phyloP scores from a whole-genome alignment of 257 asterid species.

The Mentha longifolia region DNA sequence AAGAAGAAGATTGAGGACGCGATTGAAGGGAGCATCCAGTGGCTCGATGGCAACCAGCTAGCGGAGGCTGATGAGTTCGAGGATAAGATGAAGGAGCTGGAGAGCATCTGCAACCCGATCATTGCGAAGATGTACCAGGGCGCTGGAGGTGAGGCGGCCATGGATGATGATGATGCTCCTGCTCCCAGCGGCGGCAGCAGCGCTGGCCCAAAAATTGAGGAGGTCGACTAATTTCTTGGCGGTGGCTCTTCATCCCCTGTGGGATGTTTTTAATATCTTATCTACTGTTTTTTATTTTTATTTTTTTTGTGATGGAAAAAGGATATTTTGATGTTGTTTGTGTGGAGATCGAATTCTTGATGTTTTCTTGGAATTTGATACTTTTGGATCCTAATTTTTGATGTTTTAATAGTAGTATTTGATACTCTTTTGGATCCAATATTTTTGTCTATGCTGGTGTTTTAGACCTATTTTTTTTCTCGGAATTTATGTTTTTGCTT shows the following conservation, averaged over 20 bases:
- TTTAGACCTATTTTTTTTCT: too few relatives aligned
- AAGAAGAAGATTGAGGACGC: conserved; percentile 81
- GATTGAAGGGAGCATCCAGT: conserved; percentile 59
- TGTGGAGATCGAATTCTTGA: too few relatives aligned
- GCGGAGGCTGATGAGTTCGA: conserved; percentile 79
- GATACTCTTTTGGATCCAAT: too few relatives aligned
- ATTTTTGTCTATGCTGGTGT: too few relatives aligned
- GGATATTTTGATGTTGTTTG: not conserved
- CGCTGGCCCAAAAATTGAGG: conserved; percentile 87
- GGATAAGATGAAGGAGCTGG: conserved; percentile 88
- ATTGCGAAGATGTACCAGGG: conserved; percentile 91
- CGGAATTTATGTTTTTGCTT: too few relatives aligned
- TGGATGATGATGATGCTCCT: conserved; percentile 63
- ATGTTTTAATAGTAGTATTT: too few relatives aligned
- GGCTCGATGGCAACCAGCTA: conserved; percentile 79
- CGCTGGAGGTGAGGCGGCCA: conserved; percentile 57
- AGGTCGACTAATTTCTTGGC: conserved; percentile 59
- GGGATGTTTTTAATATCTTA: not conserved
- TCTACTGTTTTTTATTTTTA: not conserved
- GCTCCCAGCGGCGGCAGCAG: conserved; percentile 53
- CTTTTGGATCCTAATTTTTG: too few relatives aligned
- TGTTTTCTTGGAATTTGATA: too few relatives aligned
- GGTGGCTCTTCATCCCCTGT: not conserved
- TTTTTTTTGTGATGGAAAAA: not conserved
- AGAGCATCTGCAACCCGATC: conserved; percentile 81